Conservation (phyloP, 2,329 filamentous ascomycete genomes). For the Westerdykella aurantiaca region DNA sequence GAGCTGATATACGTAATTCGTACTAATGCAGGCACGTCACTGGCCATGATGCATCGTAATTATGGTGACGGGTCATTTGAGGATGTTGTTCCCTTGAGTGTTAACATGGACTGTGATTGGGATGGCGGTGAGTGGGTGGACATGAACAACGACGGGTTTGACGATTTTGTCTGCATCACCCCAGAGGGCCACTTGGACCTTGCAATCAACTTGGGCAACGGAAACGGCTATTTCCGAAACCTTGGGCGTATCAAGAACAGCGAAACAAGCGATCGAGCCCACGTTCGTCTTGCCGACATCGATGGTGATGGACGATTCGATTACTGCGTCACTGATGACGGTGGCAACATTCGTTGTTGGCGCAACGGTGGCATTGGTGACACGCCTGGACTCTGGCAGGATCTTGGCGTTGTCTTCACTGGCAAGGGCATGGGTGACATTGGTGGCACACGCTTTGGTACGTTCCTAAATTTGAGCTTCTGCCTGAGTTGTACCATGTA, state of each 20-base stretch:
- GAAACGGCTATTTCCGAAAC: too few relatives aligned
- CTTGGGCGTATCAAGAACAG: constrained; percentile 13
- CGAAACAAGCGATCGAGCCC: constrained; percentile 2
- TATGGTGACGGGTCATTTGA: background rate
- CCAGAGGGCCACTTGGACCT: constrained; percentile 13
- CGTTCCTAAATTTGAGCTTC: too few relatives aligned
- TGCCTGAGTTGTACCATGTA: too few relatives aligned
- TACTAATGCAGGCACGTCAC: too few relatives aligned
- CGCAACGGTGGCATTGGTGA: constrained; percentile 30
- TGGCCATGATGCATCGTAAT: too few relatives aligned
- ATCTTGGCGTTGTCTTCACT: constrained; percentile 15
- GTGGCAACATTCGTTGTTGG: constrained; percentile 27
- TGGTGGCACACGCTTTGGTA: background rate
- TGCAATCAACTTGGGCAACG: constrained; percentile 18
- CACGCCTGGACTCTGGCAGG: constrained; percentile 8
- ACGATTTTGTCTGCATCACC: constrained; percentile 27
- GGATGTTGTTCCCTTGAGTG: background rate
- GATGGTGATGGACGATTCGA: constrained; percentile 35
- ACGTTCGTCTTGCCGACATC: constrained; percentile 30
- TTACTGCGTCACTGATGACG: constrained; percentile 23
- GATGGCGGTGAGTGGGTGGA: constrained; percentile 14
- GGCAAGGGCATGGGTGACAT: constrained; percentile 29
- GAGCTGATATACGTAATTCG: constrained; percentile 7
- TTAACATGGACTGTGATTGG: background rate
- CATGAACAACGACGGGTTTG: constrained; percentile 26